Conservation (phyloP, 2,329 filamentous ascomycete species). For the Aspergillus uvarum region DNA sequence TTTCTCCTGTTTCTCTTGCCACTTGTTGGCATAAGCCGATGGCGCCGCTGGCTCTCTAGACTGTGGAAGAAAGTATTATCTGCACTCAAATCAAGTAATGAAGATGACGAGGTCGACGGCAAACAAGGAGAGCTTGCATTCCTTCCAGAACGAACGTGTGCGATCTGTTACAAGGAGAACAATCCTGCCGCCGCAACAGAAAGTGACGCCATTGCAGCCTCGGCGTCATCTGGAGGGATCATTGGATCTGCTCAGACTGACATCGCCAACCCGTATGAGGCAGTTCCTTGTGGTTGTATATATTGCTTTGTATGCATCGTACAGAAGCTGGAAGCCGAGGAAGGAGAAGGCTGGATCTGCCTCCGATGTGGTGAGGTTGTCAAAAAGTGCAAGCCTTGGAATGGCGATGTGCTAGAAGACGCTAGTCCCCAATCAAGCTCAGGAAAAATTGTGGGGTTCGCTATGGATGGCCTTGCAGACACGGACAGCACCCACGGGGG, state of each 20-base stretch:
- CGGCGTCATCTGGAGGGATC: constrained; percentile 68
- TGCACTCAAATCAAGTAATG: constrained; percentile 53
- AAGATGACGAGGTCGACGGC: constrained; percentile 50
- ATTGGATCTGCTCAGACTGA: constrained; percentile 87
- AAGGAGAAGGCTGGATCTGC: constrained; percentile 92
- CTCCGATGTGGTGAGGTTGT: constrained; percentile 81
- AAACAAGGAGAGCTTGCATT: constrained; percentile 75
- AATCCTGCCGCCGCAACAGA: constrained; percentile 71
- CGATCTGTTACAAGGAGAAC: constrained; percentile 94
- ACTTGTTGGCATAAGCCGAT: constrained; percentile 89
- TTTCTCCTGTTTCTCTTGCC: constrained; percentile 97
- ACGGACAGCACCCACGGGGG: constrained; percentile 14
- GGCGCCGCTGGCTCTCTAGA: constrained; percentile 84
- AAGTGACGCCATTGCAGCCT: constrained; percentile 70
- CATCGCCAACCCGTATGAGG: constrained; percentile 93
- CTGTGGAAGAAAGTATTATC: constrained; percentile 80
- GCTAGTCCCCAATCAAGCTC: constrained; percentile 32
- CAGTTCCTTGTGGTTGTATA: constrained; percentile 82
- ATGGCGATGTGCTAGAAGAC: constrained; percentile 72
- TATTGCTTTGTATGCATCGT: constrained; percentile 98
- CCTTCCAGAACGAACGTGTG: constrained; percentile 88
- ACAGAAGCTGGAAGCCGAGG: constrained; percentile 82
- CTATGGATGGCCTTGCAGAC: constrained; percentile 29
- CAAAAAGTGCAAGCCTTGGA: constrained; percentile 87
- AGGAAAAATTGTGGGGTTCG: constrained; percentile 46